Evolutionary conservation across 495 filamentous ascomycete species (phyloP).

Genomic region (Hypoxylon lienhwacheense): DNA sequence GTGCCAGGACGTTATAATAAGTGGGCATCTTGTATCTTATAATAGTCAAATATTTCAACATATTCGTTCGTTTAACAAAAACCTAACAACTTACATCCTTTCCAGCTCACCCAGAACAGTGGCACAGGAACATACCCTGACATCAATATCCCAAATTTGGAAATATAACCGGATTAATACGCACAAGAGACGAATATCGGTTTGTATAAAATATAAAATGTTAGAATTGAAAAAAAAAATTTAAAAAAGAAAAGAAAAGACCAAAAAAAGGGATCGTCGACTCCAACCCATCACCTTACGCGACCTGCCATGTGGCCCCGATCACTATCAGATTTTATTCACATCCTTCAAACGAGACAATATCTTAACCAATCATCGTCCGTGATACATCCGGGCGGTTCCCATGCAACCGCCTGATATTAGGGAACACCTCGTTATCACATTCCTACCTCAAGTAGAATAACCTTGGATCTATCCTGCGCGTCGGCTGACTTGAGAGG

Average conservation of each 20-base stretch:
- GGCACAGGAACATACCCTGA: slow-evolving; percentile 2
- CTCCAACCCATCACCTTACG: slow-evolving; percentile 15
- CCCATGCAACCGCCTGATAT: slow-evolving; percentile 15
- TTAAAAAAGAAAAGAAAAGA: too few species aligned
- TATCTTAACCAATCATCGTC: slow-evolving; percentile 26
- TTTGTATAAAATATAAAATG: too few species aligned
- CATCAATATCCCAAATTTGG: slow-evolving; percentile 5
- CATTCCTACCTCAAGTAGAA: too few species aligned
- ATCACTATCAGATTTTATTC: slow-evolving; percentile 23
- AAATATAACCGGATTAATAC: not conserved
- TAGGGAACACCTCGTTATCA: slow-evolving; percentile 16
- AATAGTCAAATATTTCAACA: too few species aligned
- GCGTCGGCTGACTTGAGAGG: slow-evolving; percentile 13
- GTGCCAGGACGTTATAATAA: too few species aligned
- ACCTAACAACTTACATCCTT: too few species aligned
- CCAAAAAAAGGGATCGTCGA: slow-evolving; percentile 13
- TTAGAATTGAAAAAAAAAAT: too few species aligned
- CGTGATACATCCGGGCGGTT: slow-evolving; percentile 14
- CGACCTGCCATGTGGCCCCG: slow-evolving; percentile 21
- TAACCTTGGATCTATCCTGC: too few species aligned
- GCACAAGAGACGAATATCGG: not conserved
- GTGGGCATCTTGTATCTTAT: too few species aligned
- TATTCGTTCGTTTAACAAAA: too few species aligned
- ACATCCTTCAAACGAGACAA: slow-evolving; percentile 14
- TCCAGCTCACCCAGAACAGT: not conserved